phyloP scores from a whole-genome alignment of 2,329 filamentous ascomycete species.

The Claviceps quebecensis region DNA sequence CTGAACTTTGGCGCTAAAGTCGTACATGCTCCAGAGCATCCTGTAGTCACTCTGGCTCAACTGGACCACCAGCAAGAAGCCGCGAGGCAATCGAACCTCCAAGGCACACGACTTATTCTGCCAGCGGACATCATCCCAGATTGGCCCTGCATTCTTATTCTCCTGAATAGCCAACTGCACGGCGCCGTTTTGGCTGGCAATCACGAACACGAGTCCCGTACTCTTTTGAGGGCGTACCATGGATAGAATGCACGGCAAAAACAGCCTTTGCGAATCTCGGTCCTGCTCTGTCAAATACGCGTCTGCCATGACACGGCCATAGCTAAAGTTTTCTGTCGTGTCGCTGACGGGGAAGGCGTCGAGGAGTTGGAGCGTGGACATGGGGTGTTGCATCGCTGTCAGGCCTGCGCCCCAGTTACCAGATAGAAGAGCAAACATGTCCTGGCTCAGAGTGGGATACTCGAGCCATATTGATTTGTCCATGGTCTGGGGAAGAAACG shows the following conservation, averaged over 20 bases:
- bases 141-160: conserved; percentile 52
- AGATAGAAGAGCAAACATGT: conserved; percentile 56
- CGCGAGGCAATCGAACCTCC: conserved; percentile 57
- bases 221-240: conserved; percentile 58
- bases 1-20: conserved; percentile 68
- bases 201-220: conserved; percentile 54
- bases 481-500: conserved; percentile 59
- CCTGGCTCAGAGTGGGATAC: conserved; percentile 60
- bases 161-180: conserved; percentile 62
- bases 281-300: conserved; percentile 63
- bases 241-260: conserved; percentile 62
- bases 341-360: conserved; percentile 69
- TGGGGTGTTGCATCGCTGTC: conserved; percentile 31
- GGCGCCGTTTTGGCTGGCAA: conserved; percentile 67
- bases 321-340: conserved; percentile 58
- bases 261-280: conserved; percentile 50
- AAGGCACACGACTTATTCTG: conserved; percentile 52
- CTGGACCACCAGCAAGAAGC: conserved; percentile 58
- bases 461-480: conserved; percentile 72
- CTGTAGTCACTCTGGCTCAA: conserved; percentile 67
- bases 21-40: conserved; percentile 68
- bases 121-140: conserved; percentile 77
- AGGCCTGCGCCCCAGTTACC: conserved; percentile 41
- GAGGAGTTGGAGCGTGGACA: conserved; percentile 38
- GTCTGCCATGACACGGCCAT: conserved; percentile 63